A percentile compares a stretch with the other conserved stretches of the same genome.
Evolutionary conservation across 805 yeast species (phyloP).

Genomic region (Wickerhamomyces strasburgensis): DNA sequence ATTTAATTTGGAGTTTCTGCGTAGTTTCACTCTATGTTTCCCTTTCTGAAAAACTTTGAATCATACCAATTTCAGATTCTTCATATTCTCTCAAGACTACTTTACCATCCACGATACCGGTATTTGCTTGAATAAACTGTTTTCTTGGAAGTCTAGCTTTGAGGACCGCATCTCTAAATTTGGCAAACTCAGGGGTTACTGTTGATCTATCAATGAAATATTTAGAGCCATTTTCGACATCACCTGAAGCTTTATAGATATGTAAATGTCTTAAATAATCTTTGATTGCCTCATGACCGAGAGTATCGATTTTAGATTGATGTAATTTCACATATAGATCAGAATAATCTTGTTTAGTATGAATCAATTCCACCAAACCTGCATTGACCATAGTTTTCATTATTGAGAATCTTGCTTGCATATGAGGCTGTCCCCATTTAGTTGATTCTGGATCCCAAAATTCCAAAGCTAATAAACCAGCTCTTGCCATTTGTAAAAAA

Average conservation of each 20-base stretch:
- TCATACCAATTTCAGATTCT: constrained; percentile 71
- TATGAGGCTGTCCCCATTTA: constrained; percentile 94
- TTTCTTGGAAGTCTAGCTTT: constrained; percentile 75
- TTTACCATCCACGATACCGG: constrained; percentile 35
- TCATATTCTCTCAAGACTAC: constrained; percentile 68
- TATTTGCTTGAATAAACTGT: constrained; percentile 81
- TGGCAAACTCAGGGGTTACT: constrained; percentile 57
- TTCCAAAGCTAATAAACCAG: constrained; percentile 78
- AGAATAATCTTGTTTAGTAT: constrained; percentile 39
- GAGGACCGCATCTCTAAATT: constrained; percentile 63
- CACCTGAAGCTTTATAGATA: constrained; percentile 73
- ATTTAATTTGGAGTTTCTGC: too few species aligned
- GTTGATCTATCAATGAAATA: constrained; percentile 67
- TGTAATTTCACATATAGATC: constrained; percentile 62
- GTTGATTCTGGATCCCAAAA: constrained; percentile 77
- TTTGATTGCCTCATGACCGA: constrained; percentile 70
- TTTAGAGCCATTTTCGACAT: constrained; percentile 55
- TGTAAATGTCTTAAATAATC: constrained; percentile 70
- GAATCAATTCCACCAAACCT: constrained; percentile 50
- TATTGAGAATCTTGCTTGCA: constrained; percentile 88
- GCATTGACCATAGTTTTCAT: constrained; percentile 69
- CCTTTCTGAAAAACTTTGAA: constrained; percentile 68
- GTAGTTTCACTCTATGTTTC: too few species aligned
- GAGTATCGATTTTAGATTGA: constrained; percentile 54
- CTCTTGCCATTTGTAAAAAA: constrained; percentile 79